These are phyloP conservation scores for Boletus edulis DNA, from an alignment of 768 basidiomycete genomes.

Conservation along the genomic window DNA sequence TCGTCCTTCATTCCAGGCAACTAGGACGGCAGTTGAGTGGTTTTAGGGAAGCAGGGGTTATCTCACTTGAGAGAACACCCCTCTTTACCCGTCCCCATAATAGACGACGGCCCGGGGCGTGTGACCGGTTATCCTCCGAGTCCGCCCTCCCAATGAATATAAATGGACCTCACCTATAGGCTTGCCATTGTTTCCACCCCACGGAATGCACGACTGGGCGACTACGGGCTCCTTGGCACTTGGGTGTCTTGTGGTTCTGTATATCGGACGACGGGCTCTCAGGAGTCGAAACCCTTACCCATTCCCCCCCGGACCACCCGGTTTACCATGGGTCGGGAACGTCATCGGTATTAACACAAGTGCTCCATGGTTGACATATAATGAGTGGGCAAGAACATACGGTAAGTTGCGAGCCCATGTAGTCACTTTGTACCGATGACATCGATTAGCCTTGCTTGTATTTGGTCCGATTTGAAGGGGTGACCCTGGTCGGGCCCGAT, in stretches of 20 bases:
- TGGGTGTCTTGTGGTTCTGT: not conserved
- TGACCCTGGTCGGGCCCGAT: too few relatives aligned
- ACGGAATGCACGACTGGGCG: not conserved
- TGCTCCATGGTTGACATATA: not conserved
- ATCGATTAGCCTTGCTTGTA: too few relatives aligned
- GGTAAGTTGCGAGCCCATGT: too few relatives aligned
- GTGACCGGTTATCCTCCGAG: too few relatives aligned
- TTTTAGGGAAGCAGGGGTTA: too few relatives aligned
- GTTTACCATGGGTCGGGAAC: not conserved
- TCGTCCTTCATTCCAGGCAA: too few relatives aligned
- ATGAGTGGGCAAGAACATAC: not conserved
- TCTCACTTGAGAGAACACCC: too few relatives aligned
- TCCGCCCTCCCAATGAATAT: not conserved
- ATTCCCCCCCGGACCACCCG: not conserved
- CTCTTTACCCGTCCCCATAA: too few relatives aligned
- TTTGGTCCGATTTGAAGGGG: too few relatives aligned
- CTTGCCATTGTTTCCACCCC: not conserved
- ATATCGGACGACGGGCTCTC: not conserved
- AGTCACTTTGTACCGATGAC: too few relatives aligned
- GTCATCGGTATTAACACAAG: not conserved
- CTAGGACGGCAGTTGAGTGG: too few relatives aligned
- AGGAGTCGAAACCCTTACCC: not conserved
- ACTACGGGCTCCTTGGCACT: not conserved
- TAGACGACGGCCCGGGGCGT: too few relatives aligned
- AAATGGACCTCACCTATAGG: not conserved